These are phyloP conservation scores for Tulasnella sp. DNA, from an alignment of 768 basidiomycete species.

Conservation along the genomic window DNA sequence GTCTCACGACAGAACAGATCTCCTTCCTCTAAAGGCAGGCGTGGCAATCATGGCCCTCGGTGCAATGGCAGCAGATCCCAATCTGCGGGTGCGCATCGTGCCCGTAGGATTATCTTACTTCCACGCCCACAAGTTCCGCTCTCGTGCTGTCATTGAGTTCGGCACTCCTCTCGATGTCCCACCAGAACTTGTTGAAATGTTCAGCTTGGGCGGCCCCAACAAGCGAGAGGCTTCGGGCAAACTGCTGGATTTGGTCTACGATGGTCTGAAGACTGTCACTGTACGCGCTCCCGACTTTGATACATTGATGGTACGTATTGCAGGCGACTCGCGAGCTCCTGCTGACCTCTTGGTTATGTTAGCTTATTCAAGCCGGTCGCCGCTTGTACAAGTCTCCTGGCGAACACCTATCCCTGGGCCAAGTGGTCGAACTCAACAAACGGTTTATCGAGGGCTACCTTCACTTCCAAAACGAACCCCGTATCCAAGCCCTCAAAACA, in stretches of 20 bases:
- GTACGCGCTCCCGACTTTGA: constrained; percentile 94
- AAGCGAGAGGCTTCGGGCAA: constrained; percentile 86
- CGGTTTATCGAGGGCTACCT: constrained; percentile 87
- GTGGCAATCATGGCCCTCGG: constrained; percentile 97
- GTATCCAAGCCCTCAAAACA: constrained; percentile 63
- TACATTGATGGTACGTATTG: constrained; percentile 68
- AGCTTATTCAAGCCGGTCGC: constrained; percentile 93
- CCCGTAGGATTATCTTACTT: constrained; percentile 54
- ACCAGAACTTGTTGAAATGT: constrained; percentile 74
- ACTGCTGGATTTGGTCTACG: constrained; percentile 82
- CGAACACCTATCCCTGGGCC: constrained; percentile 84
- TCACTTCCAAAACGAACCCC: constrained; percentile 85
- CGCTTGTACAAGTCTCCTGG: constrained; percentile 89
- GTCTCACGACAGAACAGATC: constrained; percentile 93
- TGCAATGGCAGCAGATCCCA: constrained; percentile 86
- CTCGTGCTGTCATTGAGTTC: constrained; percentile 94
- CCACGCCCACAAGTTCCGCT: constrained; percentile 78
- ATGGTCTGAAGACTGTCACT: constrained; percentile 90
- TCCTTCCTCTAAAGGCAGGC: constrained; percentile 93
- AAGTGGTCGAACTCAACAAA: constrained; percentile 89
- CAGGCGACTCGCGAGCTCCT: not conserved
- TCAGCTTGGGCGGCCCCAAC: constrained; percentile 72
- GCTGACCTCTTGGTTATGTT: constrained; percentile 11
- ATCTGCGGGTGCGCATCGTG: constrained; percentile 77
- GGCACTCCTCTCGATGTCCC: constrained; percentile 88